Evolutionary conservation across 2,329 filamentous ascomycete genomes (phyloP).

Genomic region (Microsporum audouinii): DNA sequence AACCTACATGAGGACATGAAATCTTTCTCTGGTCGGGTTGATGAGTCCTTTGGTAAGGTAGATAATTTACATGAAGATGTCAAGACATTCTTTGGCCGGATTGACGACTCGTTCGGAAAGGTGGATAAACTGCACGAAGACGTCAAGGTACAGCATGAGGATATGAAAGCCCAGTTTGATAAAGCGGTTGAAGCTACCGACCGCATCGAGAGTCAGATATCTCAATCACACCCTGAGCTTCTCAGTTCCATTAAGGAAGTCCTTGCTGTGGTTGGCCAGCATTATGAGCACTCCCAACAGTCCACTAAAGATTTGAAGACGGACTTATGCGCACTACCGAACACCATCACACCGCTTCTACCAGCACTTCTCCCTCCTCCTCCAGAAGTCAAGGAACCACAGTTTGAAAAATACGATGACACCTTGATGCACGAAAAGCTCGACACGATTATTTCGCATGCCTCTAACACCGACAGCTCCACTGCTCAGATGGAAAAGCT

Average conservation of each 20-base stretch:
- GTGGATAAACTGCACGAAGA: constrained; percentile 40
- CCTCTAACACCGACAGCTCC: constrained; percentile 54
- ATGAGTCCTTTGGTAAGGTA: constrained; percentile 62
- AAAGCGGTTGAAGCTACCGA: constrained; percentile 63
- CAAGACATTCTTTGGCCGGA: not conserved
- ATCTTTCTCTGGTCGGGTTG: constrained; percentile 71
- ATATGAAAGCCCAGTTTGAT: constrained; percentile 69
- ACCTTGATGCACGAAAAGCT: constrained; percentile 48
- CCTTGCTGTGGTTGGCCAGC: constrained; percentile 67
- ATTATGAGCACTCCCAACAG: constrained; percentile 76
- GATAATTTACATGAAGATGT: constrained; percentile 56
- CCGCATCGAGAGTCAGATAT: constrained; percentile 64
- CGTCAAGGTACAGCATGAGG: constrained; percentile 66
- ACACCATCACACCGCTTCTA: constrained; percentile 46
- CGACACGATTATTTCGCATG: constrained; percentile 35
- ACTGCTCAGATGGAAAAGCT: constrained; percentile 67
- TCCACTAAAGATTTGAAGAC: constrained; percentile 51
- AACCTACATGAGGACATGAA: constrained; percentile 70
- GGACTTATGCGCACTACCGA: constrained; percentile 39
- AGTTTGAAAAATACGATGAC: constrained; percentile 51
- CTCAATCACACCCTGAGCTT: constrained; percentile 79
- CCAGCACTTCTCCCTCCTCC: constrained; percentile 43
- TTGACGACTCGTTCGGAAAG: not conserved
- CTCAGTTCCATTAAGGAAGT: constrained; percentile 77
- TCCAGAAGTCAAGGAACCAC: constrained; percentile 33